Evolutionary conservation across 441 rosid genomes (phyloP).

Genomic region (Eutrema salsugineum): DNA sequence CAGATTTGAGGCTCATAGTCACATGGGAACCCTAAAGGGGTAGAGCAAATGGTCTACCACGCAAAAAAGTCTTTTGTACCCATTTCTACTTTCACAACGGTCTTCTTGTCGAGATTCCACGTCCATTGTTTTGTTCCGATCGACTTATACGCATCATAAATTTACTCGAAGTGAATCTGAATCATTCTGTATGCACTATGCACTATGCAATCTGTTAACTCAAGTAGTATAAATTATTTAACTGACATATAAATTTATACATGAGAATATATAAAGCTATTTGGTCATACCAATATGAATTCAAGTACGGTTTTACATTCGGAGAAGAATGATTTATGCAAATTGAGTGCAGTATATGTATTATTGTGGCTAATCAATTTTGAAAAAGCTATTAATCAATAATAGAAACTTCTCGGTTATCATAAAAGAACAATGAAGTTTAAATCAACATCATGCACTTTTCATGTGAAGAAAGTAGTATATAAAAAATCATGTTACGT

Average conservation of each 20-base stretch:
- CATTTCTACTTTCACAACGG: conserved; percentile 4
- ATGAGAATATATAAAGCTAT: background rate
- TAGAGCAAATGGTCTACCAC: conserved; percentile 11
- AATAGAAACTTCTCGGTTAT: background rate
- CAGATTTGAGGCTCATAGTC: background rate
- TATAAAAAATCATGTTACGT: background rate
- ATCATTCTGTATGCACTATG: background rate
- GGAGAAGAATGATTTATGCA: background rate
- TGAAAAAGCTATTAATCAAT: background rate
- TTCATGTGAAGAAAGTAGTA: background rate
- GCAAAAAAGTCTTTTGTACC: conserved; percentile 1
- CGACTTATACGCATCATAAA: background rate
- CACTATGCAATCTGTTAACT: background rate
- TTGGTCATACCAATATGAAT: background rate
- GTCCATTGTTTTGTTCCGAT: background rate
- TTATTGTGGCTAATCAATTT: background rate
- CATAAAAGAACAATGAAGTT: background rate
- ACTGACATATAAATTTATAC: background rate
- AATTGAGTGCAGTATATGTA: background rate
- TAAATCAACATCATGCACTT: background rate
- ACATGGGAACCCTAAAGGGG: conserved; percentile 1
- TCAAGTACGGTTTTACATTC: background rate
- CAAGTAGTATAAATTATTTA: background rate
- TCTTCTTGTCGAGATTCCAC: conserved; percentile 22
- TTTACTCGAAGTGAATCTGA: background rate